A percentile compares a stretch with the other conserved stretches of the same genome.
These are phyloP conservation scores for Corymbia citriodora DNA, from an alignment of 441 rosid genomes.

Conservation along the genomic window DNA sequence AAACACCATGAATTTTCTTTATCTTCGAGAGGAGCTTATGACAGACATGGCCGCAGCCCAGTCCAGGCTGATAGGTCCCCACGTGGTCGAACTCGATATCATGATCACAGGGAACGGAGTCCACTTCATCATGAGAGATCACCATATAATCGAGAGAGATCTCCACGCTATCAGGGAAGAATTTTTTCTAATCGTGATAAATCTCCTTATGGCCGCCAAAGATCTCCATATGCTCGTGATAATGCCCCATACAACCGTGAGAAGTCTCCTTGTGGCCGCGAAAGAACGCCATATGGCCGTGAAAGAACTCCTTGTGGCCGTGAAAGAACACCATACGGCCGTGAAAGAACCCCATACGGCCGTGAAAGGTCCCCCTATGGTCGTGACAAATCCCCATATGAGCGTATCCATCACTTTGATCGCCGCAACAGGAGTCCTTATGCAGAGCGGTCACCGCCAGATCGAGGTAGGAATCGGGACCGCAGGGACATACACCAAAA, in stretches of 20 bases:
- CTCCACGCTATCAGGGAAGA: constrained; percentile 27
- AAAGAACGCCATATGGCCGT: not conserved
- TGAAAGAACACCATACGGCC: not conserved
- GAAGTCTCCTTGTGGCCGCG: constrained; percentile 1
- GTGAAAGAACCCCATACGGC: not conserved
- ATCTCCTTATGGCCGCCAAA: constrained; percentile 18
- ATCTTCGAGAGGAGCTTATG: constrained; percentile 66
- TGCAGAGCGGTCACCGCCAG: constrained; percentile 71
- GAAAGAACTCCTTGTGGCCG: constrained; percentile 2
- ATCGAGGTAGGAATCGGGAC: constrained; percentile 50
- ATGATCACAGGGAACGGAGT: constrained; percentile 70
- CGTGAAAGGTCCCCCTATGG: constrained; percentile 17
- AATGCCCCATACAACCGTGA: not conserved
- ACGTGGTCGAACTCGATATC: constrained; percentile 55
- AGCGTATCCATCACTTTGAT: constrained; percentile 57
- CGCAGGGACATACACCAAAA: constrained; percentile 68
- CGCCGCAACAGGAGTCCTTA: constrained; percentile 79
- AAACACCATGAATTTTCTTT: constrained; percentile 70
- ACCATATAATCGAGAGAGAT: constrained; percentile 29
- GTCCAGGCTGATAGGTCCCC: constrained; percentile 71
- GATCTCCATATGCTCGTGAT: constrained; percentile 25
- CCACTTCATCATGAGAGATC: constrained; percentile 62
- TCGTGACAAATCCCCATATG: constrained; percentile 60
- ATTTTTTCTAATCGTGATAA: not conserved
- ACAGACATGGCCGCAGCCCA: constrained; percentile 83